These are phyloP conservation scores for Lachnellula suecica DNA, from an alignment of 2,329 filamentous ascomycete genomes.

Conservation along the genomic window DNA sequence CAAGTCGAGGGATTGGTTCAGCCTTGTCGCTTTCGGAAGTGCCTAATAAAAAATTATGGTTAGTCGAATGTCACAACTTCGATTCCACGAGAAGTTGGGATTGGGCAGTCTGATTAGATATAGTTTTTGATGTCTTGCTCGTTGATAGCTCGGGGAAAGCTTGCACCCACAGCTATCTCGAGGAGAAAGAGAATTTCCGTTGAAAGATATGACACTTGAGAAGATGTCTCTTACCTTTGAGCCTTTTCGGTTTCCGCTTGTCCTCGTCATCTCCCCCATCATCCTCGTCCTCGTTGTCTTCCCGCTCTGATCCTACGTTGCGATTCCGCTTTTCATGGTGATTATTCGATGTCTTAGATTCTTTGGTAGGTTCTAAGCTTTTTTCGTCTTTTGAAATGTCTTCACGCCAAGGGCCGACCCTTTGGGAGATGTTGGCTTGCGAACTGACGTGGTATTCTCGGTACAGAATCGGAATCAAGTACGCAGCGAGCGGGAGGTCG, in stretches of 20 bases:
- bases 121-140: too few species aligned
- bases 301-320: neutral
- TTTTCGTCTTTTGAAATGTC: constrained; percentile 1
- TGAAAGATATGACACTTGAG: neutral
- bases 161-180: too few species aligned
- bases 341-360: neutral
- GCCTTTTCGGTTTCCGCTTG: neutral
- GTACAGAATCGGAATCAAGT: constrained; percentile 4
- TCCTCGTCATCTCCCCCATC: constrained; percentile 8
- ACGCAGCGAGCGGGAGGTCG: neutral
- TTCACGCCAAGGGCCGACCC: constrained; percentile 3
- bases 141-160: too few species aligned
- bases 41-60: neutral
- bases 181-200: too few species aligned
- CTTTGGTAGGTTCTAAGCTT: neutral
- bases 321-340: neutral
- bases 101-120: too few species aligned
- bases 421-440: neutral
- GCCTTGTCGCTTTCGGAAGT: neutral
- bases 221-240: neutral
- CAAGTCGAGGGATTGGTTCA: constrained; percentile 6
- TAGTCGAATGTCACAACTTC: neutral
- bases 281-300: constrained; percentile 7
- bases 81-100: too few species aligned
- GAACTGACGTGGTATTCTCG: neutral